Conservation (phyloP, 345 rosid genomes). For the Salix suchowensis region DNA sequence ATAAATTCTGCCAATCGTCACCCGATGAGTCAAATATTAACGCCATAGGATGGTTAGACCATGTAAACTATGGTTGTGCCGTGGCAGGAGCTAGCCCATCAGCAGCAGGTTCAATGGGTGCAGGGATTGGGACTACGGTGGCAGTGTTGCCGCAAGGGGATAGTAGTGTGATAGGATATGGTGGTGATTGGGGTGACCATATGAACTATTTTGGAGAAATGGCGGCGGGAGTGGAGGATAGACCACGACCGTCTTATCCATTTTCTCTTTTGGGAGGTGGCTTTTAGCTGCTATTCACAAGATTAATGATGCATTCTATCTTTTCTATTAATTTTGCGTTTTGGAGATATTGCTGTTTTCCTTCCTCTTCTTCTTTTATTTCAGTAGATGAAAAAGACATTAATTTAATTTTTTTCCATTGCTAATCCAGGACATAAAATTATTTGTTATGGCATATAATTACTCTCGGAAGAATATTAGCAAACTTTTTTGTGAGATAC, state of each 20-base stretch:
- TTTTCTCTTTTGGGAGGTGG: slow-evolving; percentile 73
- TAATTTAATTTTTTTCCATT: too few species aligned
- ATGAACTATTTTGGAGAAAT: slow-evolving; percentile 38
- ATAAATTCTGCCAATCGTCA: slow-evolving; percentile 21
- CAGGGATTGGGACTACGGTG: slow-evolving; percentile 8
- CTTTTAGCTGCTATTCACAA: slow-evolving; percentile 38
- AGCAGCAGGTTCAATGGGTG: not conserved
- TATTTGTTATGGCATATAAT: too few species aligned
- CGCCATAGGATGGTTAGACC: slow-evolving; percentile 21
- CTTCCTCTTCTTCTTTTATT: not conserved
- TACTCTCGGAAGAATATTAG: too few species aligned
- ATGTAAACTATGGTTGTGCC: not conserved
- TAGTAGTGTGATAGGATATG: slow-evolving; percentile 19
- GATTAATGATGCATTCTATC: slow-evolving; percentile 25
- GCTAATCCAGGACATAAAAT: too few species aligned
- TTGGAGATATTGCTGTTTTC: not conserved
- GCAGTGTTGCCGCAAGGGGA: slow-evolving; percentile 14
- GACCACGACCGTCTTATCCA: slow-evolving; percentile 65
- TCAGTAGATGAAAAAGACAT: not conserved
- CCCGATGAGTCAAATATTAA: slow-evolving; percentile 21
- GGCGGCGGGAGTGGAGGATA: slow-evolving; percentile 38
- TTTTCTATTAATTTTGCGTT: slow-evolving; percentile 9
- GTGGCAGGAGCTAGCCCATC: not conserved
- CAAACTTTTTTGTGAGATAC: too few species aligned
- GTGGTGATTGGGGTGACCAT: slow-evolving; percentile 18